Conservation (phyloP, 2,329 filamentous ascomycete species). For the Aspergillus bombycis region DNA sequence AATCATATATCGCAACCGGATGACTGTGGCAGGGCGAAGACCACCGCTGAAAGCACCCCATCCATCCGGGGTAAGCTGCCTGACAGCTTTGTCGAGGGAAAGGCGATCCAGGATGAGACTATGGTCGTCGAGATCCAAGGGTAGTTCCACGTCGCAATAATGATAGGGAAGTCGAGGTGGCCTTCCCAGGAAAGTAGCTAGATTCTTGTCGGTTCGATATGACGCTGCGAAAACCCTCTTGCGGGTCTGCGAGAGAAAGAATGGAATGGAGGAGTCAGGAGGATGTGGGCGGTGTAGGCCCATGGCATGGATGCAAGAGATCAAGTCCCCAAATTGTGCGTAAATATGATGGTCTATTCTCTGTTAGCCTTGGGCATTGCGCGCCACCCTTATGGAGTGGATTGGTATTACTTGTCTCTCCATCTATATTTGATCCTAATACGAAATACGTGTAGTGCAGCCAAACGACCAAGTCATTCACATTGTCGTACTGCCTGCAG, state of each 20-base stretch:
- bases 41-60: constrained; percentile 21
- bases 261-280: neutral
- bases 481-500: constrained; percentile 10
- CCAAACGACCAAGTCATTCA: constrained; percentile 7
- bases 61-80: constrained; percentile 22
- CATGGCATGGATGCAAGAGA: constrained; percentile 5
- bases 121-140: constrained; percentile 7
- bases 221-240: constrained; percentile 5
- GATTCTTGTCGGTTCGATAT: constrained; percentile 12
- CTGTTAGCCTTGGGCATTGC: neutral
- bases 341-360: constrained; percentile 8
- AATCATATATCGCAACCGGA: constrained; percentile 25
- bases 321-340: constrained; percentile 6
- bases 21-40: constrained; percentile 20
- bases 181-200: constrained; percentile 10
- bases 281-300: constrained; percentile 1
- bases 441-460: constrained; percentile 8
- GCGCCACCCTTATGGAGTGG: neutral
- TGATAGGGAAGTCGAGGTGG: constrained; percentile 11
- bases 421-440: constrained; percentile 1
- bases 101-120: constrained; percentile 5
- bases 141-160: constrained; percentile 9
- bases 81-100: constrained; percentile 17
- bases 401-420: constrained; percentile 6
- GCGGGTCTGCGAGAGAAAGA: constrained; percentile 9